Evolutionary conservation across 805 yeast species (phyloP), one percentile per base, ranked within the genome.

Genomic region (Teunomyces funiuensis): DNA sequence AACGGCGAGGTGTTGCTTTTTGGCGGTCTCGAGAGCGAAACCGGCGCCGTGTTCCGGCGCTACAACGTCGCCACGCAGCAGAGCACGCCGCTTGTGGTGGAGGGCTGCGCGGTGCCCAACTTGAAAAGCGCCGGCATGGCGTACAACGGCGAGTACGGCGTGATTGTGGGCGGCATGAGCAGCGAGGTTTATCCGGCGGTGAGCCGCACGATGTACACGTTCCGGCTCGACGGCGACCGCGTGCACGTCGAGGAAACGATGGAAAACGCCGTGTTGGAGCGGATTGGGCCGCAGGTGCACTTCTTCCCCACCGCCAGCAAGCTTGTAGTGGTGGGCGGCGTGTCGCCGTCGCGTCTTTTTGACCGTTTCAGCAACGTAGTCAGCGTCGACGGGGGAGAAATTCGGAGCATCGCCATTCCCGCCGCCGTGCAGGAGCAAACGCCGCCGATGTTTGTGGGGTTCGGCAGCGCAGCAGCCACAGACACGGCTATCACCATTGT

Each of bases 251-350:
- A 31, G 15, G 11, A 10, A 14, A 16, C 29, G 18, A 30, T 41
- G 3, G 37, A 50, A 3, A 54, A 73, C 37, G 55, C 59, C 1
- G 45, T 68, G 6, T 55, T 76, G 19, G 66, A 60, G 40, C 65
- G 85, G 45, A 77, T 76, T 40, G 86, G 88, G 2, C 64, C 79
- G 16, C 61, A 70, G 40, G 53, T 61, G 1, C 49, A 54, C 3
- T 56, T 65, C 28, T 26, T 67, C 49, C 55, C n/a, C 56, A 57
- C n/a, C 57, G 61, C n/a, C n/a, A n/a, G n/a, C n/a, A n/a, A n/a
- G 14, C 31, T 82, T 2, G 15, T 79, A 1, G 31, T 85, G 1
- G 65, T 73, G 3, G 88, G 89, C 19, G 89, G 88, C 17, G 79
- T 78, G 0, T 72, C 79, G 11, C 63, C 73, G 0, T 36, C 47